Percentiles rank a stretch among this genome's conserved stretches.
phyloP scores from a whole-genome alignment of 768 basidiomycete genomes.

The Boletus rubescentipes region DNA sequence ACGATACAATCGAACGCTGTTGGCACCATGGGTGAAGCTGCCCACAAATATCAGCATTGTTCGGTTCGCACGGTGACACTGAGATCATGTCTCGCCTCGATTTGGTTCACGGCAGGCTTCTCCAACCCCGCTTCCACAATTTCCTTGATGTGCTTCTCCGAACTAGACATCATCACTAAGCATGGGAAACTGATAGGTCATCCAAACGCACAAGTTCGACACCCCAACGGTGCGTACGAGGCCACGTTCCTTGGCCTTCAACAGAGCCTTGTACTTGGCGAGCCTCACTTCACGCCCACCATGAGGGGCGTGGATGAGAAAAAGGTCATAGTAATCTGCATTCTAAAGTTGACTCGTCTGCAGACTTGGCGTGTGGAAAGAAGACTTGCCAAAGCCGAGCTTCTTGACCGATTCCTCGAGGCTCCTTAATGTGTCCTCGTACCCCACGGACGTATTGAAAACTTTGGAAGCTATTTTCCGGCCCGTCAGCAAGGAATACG shows the following conservation, averaged over 20 bases:
- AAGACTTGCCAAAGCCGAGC: constrained; percentile 20
- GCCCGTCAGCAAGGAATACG: background rate
- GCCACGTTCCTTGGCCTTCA: constrained; percentile 35
- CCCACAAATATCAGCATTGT: background rate
- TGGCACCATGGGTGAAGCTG: constrained; percentile 82
- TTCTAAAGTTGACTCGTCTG: background rate
- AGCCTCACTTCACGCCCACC: constrained; percentile 40
- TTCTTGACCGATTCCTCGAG: constrained; percentile 25
- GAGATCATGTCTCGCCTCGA: constrained; percentile 18
- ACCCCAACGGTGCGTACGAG: constrained; percentile 43
- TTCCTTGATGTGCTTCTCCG: constrained; percentile 28
- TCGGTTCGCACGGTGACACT: background rate
- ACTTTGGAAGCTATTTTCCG: constrained; percentile 24
- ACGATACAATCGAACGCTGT: constrained; percentile 71
- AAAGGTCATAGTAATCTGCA: constrained; percentile 47
- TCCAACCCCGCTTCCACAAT: constrained; percentile 26
- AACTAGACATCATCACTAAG: constrained; percentile 12
- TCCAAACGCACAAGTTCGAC: constrained; percentile 44
- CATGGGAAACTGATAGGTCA: background rate
- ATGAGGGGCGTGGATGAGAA: constrained; percentile 45
- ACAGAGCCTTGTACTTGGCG: constrained; percentile 40
- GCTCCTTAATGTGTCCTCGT: constrained; percentile 12
- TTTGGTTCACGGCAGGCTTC: constrained; percentile 30
- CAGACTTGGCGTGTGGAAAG: background rate
- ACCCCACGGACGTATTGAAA: constrained; percentile 2